Base-by-base conservation (phyloP, 495 filamentous ascomycete genomes). In the Aspergillus bertholletiae region DNA sequence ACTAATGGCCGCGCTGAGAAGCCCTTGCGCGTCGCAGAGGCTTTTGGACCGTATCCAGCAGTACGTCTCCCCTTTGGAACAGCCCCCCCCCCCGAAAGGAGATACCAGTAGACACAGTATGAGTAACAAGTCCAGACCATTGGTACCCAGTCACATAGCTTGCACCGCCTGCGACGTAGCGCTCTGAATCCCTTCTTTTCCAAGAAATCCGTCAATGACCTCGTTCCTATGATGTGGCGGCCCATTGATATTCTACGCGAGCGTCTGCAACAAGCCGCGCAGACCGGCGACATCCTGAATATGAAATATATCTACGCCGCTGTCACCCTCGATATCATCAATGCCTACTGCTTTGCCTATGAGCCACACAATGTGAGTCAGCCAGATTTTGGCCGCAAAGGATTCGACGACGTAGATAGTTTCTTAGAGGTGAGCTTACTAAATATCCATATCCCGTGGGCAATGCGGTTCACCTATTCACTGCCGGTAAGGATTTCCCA, bases 141-240 rank as follows among this genome's bases (percentile, higher is more conserved):
- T 2, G 37, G 46, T 5, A 55, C 53, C 22, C 45, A 49, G 17
- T 43, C 46, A 1, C 53, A 55, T 18, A 26, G 43, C 3, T 37
- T 49, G 6, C 53, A 55, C 18, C 46, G 37, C 8, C 40, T 49
- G 9, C 53, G 53, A 15, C 34, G 53, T 4, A 55, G 53, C 26
- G 53, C 46, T 9, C 15, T 55, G 17, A 50, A 49, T 13, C 53
- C 46, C 15, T 55, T 55, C 24, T 55, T 55, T 35, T 55, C 46
- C 2, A 49, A 30, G 37, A 55, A 43, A 34, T 55, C 53, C 7
- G 53, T 55, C n/a, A 9, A 30, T 4, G 35, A 55, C 20, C n/a
- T 55, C 1, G 32, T 44, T 4, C 53, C 53, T 6, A 26, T 20
- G 2, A 55, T 55, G 20, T 9, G 17, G 0, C n/a, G 35, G 7